Evolutionary conservation across 208 protist genomes (phyloP).

Genomic region (Trypanosoma mega): DNA sequence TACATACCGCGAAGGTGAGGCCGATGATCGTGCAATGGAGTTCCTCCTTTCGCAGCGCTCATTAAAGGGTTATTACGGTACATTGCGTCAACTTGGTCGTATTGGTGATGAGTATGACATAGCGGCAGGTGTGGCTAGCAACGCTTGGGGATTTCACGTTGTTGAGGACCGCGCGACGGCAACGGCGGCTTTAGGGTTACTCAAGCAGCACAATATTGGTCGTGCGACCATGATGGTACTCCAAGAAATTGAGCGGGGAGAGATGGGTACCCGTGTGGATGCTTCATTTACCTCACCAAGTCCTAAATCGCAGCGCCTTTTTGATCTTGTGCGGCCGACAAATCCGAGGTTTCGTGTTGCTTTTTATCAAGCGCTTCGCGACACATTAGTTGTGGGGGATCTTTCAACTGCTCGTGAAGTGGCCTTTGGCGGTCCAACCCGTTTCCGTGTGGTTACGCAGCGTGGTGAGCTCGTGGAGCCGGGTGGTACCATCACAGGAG

Average conservation of each 20-base stretch:
- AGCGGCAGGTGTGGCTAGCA: conserved; percentile 96
- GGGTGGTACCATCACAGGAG: conserved; percentile 98
- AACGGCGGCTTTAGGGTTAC: conserved; percentile 85
- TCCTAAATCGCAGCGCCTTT: conserved; percentile 79
- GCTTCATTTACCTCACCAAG: conserved; percentile 53
- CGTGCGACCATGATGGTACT: conserved; percentile 98
- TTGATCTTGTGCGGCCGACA: conserved; percentile 93
- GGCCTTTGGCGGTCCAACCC: conserved; percentile 72
- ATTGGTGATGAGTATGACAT: conserved; percentile 98
- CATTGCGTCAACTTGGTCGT: conserved; percentile 97
- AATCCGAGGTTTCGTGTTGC: conserved; percentile 88
- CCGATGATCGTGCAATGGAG: conserved; percentile 82
- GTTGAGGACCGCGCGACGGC: conserved; percentile 95
- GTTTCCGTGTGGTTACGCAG: conserved; percentile 96
- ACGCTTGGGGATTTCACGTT: conserved; percentile 97
- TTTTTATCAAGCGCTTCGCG: conserved; percentile 96
- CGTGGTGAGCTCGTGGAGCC: conserved; percentile 97
- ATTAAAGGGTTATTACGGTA: conserved; percentile 93
- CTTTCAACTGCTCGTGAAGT: conserved; percentile 89
- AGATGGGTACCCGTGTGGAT: conserved; percentile 49
- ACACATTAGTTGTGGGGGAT: conserved; percentile 97
- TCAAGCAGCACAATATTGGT: conserved; percentile 94
- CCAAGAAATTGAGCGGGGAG: conserved; percentile 82
- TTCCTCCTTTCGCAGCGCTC: conserved; percentile 83
- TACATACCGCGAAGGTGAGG: conserved; percentile 74